phyloP scores from a whole-genome alignment of 345 rosid species.

The Moricandia arvensis region DNA sequence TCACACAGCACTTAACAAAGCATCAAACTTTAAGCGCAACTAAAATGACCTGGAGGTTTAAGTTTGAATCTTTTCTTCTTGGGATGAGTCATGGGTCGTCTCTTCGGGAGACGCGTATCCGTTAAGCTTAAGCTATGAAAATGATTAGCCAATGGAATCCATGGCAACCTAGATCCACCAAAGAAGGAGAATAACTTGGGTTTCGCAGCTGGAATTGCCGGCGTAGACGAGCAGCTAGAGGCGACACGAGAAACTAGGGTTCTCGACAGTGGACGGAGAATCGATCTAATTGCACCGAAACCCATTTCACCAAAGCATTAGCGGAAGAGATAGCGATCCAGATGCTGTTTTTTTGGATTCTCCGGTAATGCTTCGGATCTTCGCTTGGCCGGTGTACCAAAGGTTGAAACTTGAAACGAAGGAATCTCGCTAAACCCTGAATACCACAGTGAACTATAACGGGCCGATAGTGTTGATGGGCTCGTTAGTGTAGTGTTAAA shows the following conservation, averaged over 20 bases:
- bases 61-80: conserved; percentile 70
- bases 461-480: conserved; percentile 14
- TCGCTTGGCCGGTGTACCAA: conserved; percentile 10
- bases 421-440: conserved; percentile 32
- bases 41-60: conserved; percentile 57
- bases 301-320: conserved; percentile 49
- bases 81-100: conserved; percentile 72
- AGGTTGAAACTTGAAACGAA: not conserved
- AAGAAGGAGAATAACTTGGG: conserved; percentile 28
- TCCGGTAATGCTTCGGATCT: conserved; percentile 15
- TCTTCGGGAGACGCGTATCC: conserved; percentile 70
- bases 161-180: conserved; percentile 37
- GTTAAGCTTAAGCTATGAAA: conserved; percentile 62
- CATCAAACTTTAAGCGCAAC: not conserved
- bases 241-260: conserved; percentile 40
- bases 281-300: conserved; percentile 49
- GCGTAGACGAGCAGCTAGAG: conserved; percentile 22
- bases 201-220: conserved; percentile 25
- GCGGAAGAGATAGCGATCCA: conserved; percentile 13
- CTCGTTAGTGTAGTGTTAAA: not conserved
- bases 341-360: not conserved
- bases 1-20: not conserved
- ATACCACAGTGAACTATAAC: not conserved
- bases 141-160: conserved; percentile 40
- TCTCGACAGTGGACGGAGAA: conserved; percentile 52